These are phyloP conservation scores for Monosporascus sp. DNA, from an alignment of 2,329 filamentous ascomycete genomes.

Conservation along the genomic window DNA sequence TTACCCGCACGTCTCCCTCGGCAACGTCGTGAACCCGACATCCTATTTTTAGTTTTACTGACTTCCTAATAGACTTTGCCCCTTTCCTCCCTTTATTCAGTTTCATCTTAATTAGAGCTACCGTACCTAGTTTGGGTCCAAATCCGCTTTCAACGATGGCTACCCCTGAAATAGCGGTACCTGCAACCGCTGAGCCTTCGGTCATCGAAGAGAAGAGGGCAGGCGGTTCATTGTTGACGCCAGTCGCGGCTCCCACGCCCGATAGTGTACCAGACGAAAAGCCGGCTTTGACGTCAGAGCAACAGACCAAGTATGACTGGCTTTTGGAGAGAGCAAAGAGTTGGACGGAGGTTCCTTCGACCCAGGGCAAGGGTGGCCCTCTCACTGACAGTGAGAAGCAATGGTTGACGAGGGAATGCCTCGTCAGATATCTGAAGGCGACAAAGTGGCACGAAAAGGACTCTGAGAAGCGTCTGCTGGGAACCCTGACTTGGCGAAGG, in stretches of 20 bases:
- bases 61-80: no score
- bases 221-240: slow-evolving; percentile 39
- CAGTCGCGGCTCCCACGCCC: slow-evolving; percentile 53
- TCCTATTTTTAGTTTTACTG: no score
- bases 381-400: slow-evolving; percentile 76
- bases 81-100: no score
- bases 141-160: slow-evolving; percentile 5
- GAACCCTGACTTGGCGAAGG: slow-evolving; percentile 80
- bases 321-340: slow-evolving; percentile 65
- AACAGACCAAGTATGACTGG: slow-evolving; percentile 74
- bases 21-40: no score
- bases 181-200: slow-evolving; percentile 4
- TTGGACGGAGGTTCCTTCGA: slow-evolving; percentile 63
- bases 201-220: slow-evolving; percentile 18
- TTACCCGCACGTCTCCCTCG: no score
- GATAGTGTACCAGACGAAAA: slow-evolving; percentile 52
- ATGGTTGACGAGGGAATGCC: slow-evolving; percentile 88
- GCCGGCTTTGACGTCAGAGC: slow-evolving; percentile 64
- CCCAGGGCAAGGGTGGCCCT: slow-evolving; percentile 55
- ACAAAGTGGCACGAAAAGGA: slow-evolving; percentile 82
- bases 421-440: slow-evolving; percentile 87
- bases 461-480: slow-evolving; percentile 71
- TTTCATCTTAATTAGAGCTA: no score
- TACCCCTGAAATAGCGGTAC: slow-evolving; percentile 4
- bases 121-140: not conserved